Conservation (phyloP, 179 eudicot species). For the Beta lomatogona region DNA sequence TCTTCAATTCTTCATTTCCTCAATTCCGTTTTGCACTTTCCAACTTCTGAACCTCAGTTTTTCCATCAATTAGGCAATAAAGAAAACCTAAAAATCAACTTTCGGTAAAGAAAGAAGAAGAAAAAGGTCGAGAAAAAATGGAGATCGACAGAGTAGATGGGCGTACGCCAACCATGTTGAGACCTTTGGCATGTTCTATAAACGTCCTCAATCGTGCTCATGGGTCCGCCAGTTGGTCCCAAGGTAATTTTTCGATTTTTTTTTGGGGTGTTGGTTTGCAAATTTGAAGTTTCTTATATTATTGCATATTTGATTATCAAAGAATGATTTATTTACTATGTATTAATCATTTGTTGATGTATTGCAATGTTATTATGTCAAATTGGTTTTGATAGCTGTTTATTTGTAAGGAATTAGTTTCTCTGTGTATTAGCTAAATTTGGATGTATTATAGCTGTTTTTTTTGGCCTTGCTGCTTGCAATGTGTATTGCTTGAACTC, state of each 20-base stretch:
- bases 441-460: too few relatives aligned
- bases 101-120: too few relatives aligned
- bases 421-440: too few relatives aligned
- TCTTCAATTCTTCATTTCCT: too few relatives aligned
- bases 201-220: constrained; percentile 73
- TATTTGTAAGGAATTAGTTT: too few relatives aligned
- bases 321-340: too few relatives aligned
- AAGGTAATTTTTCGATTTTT: constrained; percentile 42
- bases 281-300: neutral
- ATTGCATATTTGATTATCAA: neutral
- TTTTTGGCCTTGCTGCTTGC: neutral
- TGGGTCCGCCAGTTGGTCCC: constrained; percentile 90
- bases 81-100: neutral
- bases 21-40: neutral
- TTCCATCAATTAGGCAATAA: neutral
- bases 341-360: neutral
- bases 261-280: neutral
- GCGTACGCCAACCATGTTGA: constrained; percentile 65
- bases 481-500: neutral
- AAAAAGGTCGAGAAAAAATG: constrained; percentile 32
- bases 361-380: neutral
- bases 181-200: constrained; percentile 68
- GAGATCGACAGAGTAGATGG: constrained; percentile 69
- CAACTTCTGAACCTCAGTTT: neutral
- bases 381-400: neutral